Base-by-base conservation (phyloP, 495 filamentous ascomycete genomes). In the Annulohypoxylon moriforme region DNA sequence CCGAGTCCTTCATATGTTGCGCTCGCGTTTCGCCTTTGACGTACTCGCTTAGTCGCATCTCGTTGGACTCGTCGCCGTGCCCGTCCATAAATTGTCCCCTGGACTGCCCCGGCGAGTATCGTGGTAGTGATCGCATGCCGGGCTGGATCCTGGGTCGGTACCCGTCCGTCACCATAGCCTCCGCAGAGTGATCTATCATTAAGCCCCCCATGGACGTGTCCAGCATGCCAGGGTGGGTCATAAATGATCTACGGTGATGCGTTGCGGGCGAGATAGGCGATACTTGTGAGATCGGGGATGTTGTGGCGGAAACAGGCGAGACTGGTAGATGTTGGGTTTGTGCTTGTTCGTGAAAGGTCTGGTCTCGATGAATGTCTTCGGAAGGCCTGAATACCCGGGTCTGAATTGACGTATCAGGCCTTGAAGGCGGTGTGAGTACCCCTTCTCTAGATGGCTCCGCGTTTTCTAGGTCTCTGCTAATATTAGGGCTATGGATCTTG, bases 21-120 rank as follows among this genome's bases (percentile, higher is more conserved):
- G 80, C 78, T 46, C 80, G 65, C 24, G 77, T 78, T 60, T 76
- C 68, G 13, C 80, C 80, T 52, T 81, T 81, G 42, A 81, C 77
- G 31, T 82, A 81, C 0, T 72, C 80, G 62, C 78, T 80, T 59
- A 81, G 62, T 20, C 78, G 70, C 76, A 81, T 76, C 34, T 82
- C 79, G 46, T 81, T 80, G 14, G 67, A 71, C 63, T 79, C 77
- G 27, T 62, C 56, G 40, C 73, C 77, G 42, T 82, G 79, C n/a
- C 79, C 80, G 4, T 60, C 58, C 80, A 82, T 82, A 33, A 71
- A 71, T 60, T 67, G 61, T n/a, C 64, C 42, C 31, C 66, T 27
- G 44, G 75, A 34, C 56, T 49, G 60, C 7, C 71, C 59, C 13
- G 63, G 67, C 2, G 63, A 53, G 42, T 78, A 78, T 0, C 75